Base-by-base conservation (phyloP, 1,284 basidiomycete genomes). In the Cutaneotrichosporon sp. region DNA sequence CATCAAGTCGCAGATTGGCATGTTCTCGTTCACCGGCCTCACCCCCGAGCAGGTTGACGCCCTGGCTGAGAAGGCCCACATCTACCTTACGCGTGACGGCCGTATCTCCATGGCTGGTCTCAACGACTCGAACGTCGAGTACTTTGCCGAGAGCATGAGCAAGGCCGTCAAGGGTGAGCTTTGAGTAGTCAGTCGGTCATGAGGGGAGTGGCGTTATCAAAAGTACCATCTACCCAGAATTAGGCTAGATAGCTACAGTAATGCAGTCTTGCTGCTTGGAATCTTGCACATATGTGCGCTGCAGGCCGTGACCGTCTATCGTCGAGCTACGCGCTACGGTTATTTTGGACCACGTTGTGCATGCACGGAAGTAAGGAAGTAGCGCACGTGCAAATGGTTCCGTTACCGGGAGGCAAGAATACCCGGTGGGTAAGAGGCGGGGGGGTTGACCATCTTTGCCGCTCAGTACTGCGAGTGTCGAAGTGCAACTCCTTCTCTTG, bases 41-140 rank as follows among this genome's bases (percentile, higher is more conserved):
- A 84, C 82, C 56, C 55, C 54, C 34, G 80, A 83, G 43, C 94
- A 97, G 73, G 91, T 90, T 65, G 87, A 88, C 66, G 81, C 80
- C 20, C 81, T 98, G 56, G 87, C 91, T 40, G 84, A 94, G 69
- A 88, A 90, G 74, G 90, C 90, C 14, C 91, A 97, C 76, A 83
- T 98, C 66, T 98, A 98, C 80, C 67, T 82, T 65, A 80, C 80
- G 23, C 68, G 67, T 49, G 77, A 79, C 60, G 90, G 90, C 41
- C 87, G 90, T 65, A 92, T 93, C 68, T 92, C 90, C 50, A 96
- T 97, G 91, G 91, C 94, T 60, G 96, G 91, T 26, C 77, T 98
- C 67, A 98, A 97, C 80, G 79, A 80, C 58, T 75, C 79, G 71
- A 98, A 98, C 80, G 84, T 97, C 66, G 84, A 60, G 61, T 89